A percentile compares a stretch with the other conserved stretches of the same genome.
phyloP scores from a whole-genome alignment of 2,329 filamentous ascomycete genomes.

The Fusarium subtropicale region DNA sequence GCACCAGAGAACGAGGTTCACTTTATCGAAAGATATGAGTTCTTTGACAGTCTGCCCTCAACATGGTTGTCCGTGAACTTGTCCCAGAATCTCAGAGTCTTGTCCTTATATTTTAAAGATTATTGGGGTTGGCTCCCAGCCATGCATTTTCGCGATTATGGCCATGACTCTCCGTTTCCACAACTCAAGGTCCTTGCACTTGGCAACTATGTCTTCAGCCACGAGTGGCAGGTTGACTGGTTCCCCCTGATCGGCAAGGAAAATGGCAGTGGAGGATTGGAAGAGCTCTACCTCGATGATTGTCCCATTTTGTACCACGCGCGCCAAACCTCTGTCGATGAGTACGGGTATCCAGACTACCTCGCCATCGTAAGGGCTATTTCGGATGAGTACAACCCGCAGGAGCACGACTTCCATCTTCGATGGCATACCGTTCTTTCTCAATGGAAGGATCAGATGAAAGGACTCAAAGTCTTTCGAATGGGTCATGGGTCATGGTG shows the following conservation, averaged over 20 bases:
- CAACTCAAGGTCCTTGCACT: slow-evolving; percentile 55
- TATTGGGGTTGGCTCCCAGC: slow-evolving; percentile 57
- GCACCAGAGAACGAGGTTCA: neutral
- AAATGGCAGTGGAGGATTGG: slow-evolving; percentile 42
- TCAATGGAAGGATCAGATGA: slow-evolving; percentile 19
- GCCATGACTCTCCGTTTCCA: slow-evolving; percentile 47
- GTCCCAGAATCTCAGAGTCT: slow-evolving; percentile 46
- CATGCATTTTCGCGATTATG: slow-evolving; percentile 49
- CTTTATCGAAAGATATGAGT: slow-evolving; percentile 25
- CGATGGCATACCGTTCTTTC: slow-evolving; percentile 31
- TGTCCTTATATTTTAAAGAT: slow-evolving; percentile 53
- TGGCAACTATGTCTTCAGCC: slow-evolving; percentile 56
- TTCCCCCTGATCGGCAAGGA: slow-evolving; percentile 52
- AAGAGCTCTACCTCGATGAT: slow-evolving; percentile 57
- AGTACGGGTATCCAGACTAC: slow-evolving; percentile 6
- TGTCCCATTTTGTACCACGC: slow-evolving; percentile 52
- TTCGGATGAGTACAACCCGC: fast-evolving
- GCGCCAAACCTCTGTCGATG: neutral
- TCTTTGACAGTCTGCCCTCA: slow-evolving; percentile 34
- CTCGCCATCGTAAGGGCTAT: neutral
- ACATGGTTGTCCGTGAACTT: slow-evolving; percentile 42
- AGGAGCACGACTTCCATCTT: neutral
- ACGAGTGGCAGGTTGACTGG: slow-evolving; percentile 61
- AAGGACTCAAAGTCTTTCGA: slow-evolving; percentile 15
- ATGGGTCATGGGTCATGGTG: slow-evolving; percentile 5